These are phyloP conservation scores for Serendipita indica DNA, from an alignment of 768 basidiomycete species.

Conservation along the genomic window DNA sequence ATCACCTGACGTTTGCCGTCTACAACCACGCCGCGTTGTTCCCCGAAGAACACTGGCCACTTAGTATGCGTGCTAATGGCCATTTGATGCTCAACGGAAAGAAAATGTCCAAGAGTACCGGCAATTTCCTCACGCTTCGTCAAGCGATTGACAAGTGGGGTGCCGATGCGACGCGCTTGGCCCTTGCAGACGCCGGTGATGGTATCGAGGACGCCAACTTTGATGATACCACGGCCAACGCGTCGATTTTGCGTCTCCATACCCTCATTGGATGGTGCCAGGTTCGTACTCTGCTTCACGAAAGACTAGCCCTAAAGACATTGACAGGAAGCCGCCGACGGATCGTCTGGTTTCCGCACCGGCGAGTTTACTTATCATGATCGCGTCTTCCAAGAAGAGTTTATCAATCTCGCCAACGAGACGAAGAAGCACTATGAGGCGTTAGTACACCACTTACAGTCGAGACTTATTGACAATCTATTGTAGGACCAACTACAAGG, in stretches of 20 bases:
- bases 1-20: constrained; percentile 84
- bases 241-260: constrained; percentile 84
- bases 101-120: constrained; percentile 98
- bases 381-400: constrained; percentile 77
- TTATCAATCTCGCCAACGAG: constrained; percentile 69
- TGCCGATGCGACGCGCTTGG: constrained; percentile 83
- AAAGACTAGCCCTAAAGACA: neutral
- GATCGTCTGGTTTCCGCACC: constrained; percentile 31
- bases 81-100: constrained; percentile 94
- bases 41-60: constrained; percentile 71
- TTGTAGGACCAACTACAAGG: constrained; percentile 81
- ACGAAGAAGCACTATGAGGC: constrained; percentile 68
- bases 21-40: constrained; percentile 96
- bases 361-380: constrained; percentile 66
- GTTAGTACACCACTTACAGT: constrained; percentile 33
- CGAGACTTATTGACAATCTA: neutral
- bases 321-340: neutral
- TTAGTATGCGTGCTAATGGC: constrained; percentile 87
- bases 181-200: constrained; percentile 92
- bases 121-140: constrained; percentile 82
- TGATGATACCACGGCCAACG: constrained; percentile 95
- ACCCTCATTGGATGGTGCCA: constrained; percentile 88
- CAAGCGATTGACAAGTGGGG: constrained; percentile 91
- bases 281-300: constrained; percentile 28
- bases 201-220: constrained; percentile 98